Evolutionary conservation across 495 filamentous ascomycete species (phyloP), one percentile per base, ranked within the genome.

Genomic region (Pseudevernia furfuracea): DNA sequence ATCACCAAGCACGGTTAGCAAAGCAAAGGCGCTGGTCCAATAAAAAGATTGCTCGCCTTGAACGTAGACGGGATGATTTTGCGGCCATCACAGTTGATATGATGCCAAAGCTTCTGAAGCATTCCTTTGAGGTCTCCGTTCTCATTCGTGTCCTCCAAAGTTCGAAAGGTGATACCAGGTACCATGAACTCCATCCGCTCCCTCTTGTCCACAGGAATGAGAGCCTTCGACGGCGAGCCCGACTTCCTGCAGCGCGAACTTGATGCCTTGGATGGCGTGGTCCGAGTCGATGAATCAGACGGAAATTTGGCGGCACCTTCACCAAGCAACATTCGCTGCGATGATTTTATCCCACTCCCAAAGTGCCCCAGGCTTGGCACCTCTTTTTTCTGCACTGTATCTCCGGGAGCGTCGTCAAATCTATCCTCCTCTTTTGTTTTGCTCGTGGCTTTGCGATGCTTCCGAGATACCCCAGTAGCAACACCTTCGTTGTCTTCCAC

Each of bases 131-230:
- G n/a, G 14, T 17, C 4, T n/a, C 53, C 53, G 7, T 41, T 41
- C 23, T 63, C 23, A 21, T 53, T 55, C 19, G 46, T 37, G 14
- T 44, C 30, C 15, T 10, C 19, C 25, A 57, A 30, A 25, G 49
- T 39, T 1, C 23, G 23, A 23, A 53, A 57, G 4, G 5, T 14
- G 17, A 63, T 43, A 5, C 30, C 7, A n/a, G 49, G 61, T 17
- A 15, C 30, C 21, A 63, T 32, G 34, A 53, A 56, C 12, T 39
- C 17, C 61, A 63, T 63, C 21, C 48, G 48, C 8, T 53, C 61
- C 53, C 48, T 39, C 23, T 41, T 55, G 5, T 10, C 15, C 61
- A 63, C 14, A 32, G 7, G 11, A 17, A n/a, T 14, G 23, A 43
- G 32, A 19, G 4, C 21, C 15, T 60, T 60, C 19, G 58, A 14